A percentile compares a stretch with the other conserved stretches of the same genome.
These are phyloP conservation scores for Omphalotus guepiniiformis DNA, from an alignment of 768 basidiomycete genomes.

Conservation along the genomic window DNA sequence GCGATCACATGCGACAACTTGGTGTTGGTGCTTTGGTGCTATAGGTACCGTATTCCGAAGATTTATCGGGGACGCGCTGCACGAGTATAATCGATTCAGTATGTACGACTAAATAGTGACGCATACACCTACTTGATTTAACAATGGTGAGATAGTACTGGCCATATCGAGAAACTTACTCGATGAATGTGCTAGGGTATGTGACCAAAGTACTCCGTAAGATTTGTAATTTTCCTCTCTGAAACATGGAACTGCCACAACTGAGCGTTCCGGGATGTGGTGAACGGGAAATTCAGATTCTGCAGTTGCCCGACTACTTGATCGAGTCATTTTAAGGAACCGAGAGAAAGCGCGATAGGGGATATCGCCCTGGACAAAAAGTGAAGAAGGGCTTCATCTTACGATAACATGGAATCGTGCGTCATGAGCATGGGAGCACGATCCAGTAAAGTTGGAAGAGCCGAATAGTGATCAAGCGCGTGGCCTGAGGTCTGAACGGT, in stretches of 20 bases:
- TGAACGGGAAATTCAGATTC: too few species aligned
- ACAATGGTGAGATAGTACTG: not conserved
- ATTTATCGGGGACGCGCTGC: too few species aligned
- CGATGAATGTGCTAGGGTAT: conserved; percentile 30
- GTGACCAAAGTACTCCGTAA: conserved; percentile 30
- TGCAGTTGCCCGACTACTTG: too few species aligned
- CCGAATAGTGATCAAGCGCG: conserved; percentile 45
- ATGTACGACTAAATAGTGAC: not conserved
- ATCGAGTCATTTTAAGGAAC: conserved; percentile 12
- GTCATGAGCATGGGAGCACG: conserved; percentile 29
- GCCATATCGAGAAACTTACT: conserved; percentile 10
- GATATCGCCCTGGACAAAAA: conserved; percentile 34
- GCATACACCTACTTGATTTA: conserved; percentile 14
- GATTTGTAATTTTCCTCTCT: conserved; percentile 18
- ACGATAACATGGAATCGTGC: conserved; percentile 10
- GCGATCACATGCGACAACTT: too few species aligned
- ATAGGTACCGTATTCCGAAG: too few species aligned
- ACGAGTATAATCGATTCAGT: too few species aligned
- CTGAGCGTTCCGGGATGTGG: too few species aligned
- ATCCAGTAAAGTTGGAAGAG: conserved; percentile 38
- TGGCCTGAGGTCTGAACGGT: conserved; percentile 36
- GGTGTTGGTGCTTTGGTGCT: too few species aligned
- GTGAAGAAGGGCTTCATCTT: conserved; percentile 23
- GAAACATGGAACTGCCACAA: conserved; percentile 1
- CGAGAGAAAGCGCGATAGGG: conserved; percentile 15